These are phyloP conservation scores for Ramularia endophylla DNA, from an alignment of 2,329 filamentous ascomycete genomes.

Conservation along the genomic window DNA sequence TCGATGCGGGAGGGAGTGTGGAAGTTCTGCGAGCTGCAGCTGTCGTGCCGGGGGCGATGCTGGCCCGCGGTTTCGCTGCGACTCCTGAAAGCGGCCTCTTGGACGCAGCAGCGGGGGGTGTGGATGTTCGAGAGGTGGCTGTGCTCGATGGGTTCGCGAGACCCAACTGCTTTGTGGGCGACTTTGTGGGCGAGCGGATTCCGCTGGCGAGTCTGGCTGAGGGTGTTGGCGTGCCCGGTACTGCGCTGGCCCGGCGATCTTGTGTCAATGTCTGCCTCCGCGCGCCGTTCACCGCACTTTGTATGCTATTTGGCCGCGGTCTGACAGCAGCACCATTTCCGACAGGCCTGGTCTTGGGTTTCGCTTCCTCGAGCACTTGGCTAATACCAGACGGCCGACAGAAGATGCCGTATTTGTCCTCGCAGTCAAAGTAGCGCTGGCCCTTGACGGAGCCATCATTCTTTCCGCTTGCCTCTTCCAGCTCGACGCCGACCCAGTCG, in stretches of 20 bases:
- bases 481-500: conserved; percentile 84
- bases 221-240: conserved; percentile 67
- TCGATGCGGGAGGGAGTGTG: conserved; percentile 29
- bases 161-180: conserved; percentile 67
- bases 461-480: conserved; percentile 76
- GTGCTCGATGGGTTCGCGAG: conserved; percentile 46
- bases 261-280: conserved; percentile 24
- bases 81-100: conserved; percentile 26
- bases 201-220: conserved; percentile 53
- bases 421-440: conserved; percentile 80
- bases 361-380: conserved; percentile 35
- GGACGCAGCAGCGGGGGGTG: conserved; percentile 49
- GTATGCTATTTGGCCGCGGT: conserved; percentile 38
- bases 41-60: conserved; percentile 44
- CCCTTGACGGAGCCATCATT: conserved; percentile 91
- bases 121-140: conserved; percentile 57
- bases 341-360: conserved; percentile 22
- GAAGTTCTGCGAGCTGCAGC: conserved; percentile 27
- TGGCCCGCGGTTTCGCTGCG: conserved; percentile 49
- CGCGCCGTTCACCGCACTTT: conserved; percentile 23
- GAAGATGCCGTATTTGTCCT: conserved; percentile 71
- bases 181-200: conserved; percentile 66
- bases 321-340: conserved; percentile 29
- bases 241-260: conserved; percentile 33
- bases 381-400: conserved; percentile 66